A percentile compares a stretch with the other conserved stretches of the same genome.
phyloP scores from a whole-genome alignment of 2,329 filamentous ascomycete species.

The Ophiocordyceps unilateralis region DNA sequence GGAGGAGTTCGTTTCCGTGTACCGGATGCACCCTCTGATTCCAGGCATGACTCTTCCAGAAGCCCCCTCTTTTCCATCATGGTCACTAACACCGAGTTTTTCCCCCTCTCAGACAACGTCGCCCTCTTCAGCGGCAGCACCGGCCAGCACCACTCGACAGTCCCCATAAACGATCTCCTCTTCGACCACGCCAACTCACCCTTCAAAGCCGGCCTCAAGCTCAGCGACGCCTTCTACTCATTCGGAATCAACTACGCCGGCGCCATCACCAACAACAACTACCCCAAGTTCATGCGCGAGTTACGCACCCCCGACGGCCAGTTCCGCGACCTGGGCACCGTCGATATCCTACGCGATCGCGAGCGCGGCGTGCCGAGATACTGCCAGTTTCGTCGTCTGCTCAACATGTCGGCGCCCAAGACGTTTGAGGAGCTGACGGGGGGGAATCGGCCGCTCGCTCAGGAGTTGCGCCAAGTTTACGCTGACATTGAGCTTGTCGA shows the following conservation, averaged over 20 bases:
- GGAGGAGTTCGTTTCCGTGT: constrained; percentile 1
- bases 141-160: background rate
- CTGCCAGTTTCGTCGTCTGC: constrained; percentile 24
- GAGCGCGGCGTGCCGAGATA: constrained; percentile 28
- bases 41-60: background rate
- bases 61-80: too few species aligned
- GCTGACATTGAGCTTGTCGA: constrained; percentile 1
- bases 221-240: constrained; percentile 1
- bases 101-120: background rate
- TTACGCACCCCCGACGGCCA: constrained; percentile 22
- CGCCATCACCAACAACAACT: constrained; percentile 1
- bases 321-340: constrained; percentile 23
- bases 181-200: background rate
- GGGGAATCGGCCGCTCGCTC: constrained; percentile 17
- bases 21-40: constrained; percentile 1
- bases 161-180: background rate
- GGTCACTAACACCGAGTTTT: too few species aligned
- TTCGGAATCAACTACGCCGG: constrained; percentile 1
- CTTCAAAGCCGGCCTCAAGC: background rate
- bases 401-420: constrained; percentile 17
- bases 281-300: constrained; percentile 16
- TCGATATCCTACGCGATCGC: constrained; percentile 28
- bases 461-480: background rate
- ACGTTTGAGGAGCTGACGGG: constrained; percentile 14
- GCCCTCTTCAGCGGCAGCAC: background rate